phyloP scores from a whole-genome alignment of 352 stramenopile species.

The Phytophthora pini region DNA sequence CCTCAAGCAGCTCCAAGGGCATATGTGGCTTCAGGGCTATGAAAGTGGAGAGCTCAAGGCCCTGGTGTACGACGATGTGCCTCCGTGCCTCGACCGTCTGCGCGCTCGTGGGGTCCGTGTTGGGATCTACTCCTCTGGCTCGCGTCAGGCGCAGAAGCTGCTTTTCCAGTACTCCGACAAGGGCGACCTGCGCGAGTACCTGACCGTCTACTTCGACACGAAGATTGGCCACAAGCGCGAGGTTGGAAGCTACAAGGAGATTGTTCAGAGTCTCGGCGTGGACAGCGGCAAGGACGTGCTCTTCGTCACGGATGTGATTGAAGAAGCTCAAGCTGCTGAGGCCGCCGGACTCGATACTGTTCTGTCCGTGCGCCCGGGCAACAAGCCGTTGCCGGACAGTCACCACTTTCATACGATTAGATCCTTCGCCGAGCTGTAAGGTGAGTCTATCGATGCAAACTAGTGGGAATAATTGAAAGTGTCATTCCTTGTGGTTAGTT shows the following conservation, averaged over 20 bases:
- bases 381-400: conserved; percentile 67
- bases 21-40: conserved; percentile 92
- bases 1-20: conserved; percentile 92
- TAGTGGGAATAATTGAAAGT: conserved; percentile 24
- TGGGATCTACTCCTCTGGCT: conserved; percentile 96
- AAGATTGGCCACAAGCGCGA: conserved; percentile 85
- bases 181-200: conserved; percentile 74
- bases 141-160: conserved; percentile 83
- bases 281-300: conserved; percentile 81
- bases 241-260: conserved; percentile 77
- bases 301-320: conserved; percentile 90
- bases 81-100: conserved; percentile 85
- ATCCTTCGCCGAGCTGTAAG: conserved; percentile 73
- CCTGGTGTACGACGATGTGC: conserved; percentile 93
- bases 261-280: conserved; percentile 81
- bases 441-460: conserved; percentile 10
- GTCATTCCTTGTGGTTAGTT: conserved; percentile 40
- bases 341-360: conserved; percentile 70
- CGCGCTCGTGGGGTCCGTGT: conserved; percentile 71
- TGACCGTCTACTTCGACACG: conserved; percentile 90
- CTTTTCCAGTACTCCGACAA: conserved; percentile 89
- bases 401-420: conserved; percentile 63
- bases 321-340: conserved; percentile 82
- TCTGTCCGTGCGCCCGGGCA: conserved; percentile 88
- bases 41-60: conserved; percentile 85